Evolutionary conservation across 2,329 filamentous ascomycete genomes (phyloP).

Genomic region (Rutstroemia sp.): DNA sequence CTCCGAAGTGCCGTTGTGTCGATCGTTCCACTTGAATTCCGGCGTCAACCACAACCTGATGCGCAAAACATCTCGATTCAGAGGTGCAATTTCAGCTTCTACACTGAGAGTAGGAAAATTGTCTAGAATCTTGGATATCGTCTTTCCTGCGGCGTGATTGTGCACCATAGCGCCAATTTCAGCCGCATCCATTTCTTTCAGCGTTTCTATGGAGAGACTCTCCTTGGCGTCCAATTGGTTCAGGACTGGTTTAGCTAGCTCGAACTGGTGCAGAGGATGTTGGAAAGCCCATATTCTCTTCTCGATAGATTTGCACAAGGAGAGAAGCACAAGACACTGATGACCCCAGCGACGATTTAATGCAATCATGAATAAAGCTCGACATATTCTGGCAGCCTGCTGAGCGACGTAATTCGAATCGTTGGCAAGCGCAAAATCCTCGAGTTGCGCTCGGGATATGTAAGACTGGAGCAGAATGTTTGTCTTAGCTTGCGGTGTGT

Average conservation of each 20-base stretch:
- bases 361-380: constrained; percentile 95
- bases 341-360: constrained; percentile 93
- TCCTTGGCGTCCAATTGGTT: constrained; percentile 80
- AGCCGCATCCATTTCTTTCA: constrained; percentile 87
- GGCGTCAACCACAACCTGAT: constrained; percentile 80
- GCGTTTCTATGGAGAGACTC: constrained; percentile 65
- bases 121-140: constrained; percentile 71
- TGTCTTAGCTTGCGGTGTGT: constrained; percentile 78
- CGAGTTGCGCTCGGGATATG: constrained; percentile 78
- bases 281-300: constrained; percentile 92
- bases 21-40: constrained; percentile 92
- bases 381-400: constrained; percentile 88
- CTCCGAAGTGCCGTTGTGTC: constrained; percentile 86
- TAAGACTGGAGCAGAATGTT: constrained; percentile 93
- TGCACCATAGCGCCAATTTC: constrained; percentile 90
- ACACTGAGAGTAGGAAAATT: constrained; percentile 90
- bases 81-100: constrained; percentile 87
- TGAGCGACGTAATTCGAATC: constrained; percentile 94
- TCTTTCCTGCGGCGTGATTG: constrained; percentile 79
- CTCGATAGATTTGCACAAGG: constrained; percentile 93
- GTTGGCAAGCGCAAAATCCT: constrained; percentile 89
- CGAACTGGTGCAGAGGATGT: constrained; percentile 92
- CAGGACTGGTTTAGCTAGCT: constrained; percentile 75
- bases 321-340: constrained; percentile 84
- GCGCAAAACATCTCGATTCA: constrained; percentile 91